Evolutionary conservation across 2,329 filamentous ascomycete species (phyloP), one percentile per base, ranked within the genome.

Genomic region (Fusarium annulatum): DNA sequence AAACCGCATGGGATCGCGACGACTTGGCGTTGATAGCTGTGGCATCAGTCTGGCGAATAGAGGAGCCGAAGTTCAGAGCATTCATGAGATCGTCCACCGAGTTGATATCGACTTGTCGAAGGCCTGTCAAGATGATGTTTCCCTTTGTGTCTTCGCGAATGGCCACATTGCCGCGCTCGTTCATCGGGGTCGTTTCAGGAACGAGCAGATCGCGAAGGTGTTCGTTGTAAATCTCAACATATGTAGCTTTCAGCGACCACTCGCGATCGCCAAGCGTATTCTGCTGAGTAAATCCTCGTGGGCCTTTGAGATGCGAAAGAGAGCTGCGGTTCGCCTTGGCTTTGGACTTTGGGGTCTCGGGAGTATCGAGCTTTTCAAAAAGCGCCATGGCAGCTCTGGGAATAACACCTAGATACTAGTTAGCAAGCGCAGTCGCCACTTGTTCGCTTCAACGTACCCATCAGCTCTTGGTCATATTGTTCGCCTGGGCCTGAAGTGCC

Each of bases 221-320:
- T 83, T 99, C 96, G 80, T 99, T 98, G 85, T 99, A 99, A 74
- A 99, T 99, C 86, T 98, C 90, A 72, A 98, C 94, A 80, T 98
- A 98, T 2, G 95, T 98, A 16, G 96, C 96, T 81, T 93, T 97
- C 78, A 99, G 86, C 59, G 94, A 92, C 96, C 96, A 99, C 71
- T 88, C 93, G 82, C 93, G 95, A 55, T 96, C 93, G 5, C 84
- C 80, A 46, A 87, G 84, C 65, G 90, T 88, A 52, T 79, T 78
- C 59, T 81, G 79, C 64, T 82, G 81, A 38, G 64, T 78, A 76
- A 97, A 96, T 72, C 94, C 90, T 52, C 91, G 89, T 2, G 96
- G 96, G 9, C 93, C 90, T 72, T 93, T 92, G 42, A 98, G 88
- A 58, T 95, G 94, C 21, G 93, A 94, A 79, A 92, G 92, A 42